phyloP scores from a whole-genome alignment of 306 rosid genomes.

The Lotus japonicus region DNA sequence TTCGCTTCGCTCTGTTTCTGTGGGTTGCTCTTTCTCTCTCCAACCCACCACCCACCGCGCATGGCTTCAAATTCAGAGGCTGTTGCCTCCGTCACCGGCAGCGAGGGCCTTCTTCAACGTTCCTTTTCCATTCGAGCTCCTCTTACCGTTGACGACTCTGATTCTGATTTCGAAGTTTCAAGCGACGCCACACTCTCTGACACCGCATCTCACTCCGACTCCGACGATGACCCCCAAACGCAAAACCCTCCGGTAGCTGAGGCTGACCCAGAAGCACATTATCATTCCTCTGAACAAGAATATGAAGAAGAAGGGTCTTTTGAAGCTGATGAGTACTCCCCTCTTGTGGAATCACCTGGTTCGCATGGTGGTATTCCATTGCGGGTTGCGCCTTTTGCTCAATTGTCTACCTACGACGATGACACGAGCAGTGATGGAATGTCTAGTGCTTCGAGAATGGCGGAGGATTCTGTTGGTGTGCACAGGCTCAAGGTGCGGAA shows the following conservation, averaged over 20 bases:
- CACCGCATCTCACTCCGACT: conserved; percentile 25
- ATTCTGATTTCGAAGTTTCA: conserved; percentile 28
- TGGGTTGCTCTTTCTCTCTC: not conserved
- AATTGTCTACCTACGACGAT: conserved; percentile 42
- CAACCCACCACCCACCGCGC: not conserved
- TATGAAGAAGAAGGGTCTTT: conserved; percentile 8
- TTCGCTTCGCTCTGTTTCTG: not conserved
- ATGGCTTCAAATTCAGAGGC: conserved; percentile 37
- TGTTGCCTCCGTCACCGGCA: not conserved
- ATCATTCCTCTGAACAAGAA: not conserved
- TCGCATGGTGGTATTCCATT: not conserved
- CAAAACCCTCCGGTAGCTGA: conserved; percentile 21
- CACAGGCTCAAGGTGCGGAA: conserved; percentile 22
- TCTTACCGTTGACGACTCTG: conserved; percentile 35
- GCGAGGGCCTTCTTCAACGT: conserved; percentile 19
- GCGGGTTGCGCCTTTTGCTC: conserved; percentile 52
- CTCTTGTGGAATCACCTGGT: not conserved
- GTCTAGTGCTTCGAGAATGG: conserved; percentile 11
- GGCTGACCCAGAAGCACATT: conserved; percentile 15
- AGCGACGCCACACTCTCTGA: conserved; percentile 22
- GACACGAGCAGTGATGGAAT: conserved; percentile 3
- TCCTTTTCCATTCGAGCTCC: conserved; percentile 57
- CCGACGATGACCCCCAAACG: conserved; percentile 13
- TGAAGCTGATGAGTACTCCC: conserved; percentile 1
- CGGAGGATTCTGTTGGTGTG: conserved; percentile 9